Conservation (phyloP, 148 eudicot species). For the Dysphania ambrosioides region DNA sequence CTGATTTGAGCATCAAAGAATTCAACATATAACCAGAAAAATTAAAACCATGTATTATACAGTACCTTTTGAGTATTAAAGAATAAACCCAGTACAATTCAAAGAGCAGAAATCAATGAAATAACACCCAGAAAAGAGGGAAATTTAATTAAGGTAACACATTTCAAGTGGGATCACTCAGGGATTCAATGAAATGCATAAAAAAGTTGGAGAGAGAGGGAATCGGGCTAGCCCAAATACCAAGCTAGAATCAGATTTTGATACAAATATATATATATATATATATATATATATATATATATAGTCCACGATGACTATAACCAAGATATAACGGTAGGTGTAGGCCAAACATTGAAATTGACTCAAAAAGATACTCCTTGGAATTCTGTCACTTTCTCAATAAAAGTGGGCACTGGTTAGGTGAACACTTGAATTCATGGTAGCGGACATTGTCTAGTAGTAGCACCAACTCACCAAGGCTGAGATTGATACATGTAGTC, state of each 20-base stretch:
- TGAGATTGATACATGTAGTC: no score
- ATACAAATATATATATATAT: no score
- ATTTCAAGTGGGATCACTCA: neutral
- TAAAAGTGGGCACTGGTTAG: no score
- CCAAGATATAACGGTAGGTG: neutral
- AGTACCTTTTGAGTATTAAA: slow-evolving; percentile 23
- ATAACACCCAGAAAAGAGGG: neutral
- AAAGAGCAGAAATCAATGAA: neutral
- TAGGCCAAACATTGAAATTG: slow-evolving; percentile 18
- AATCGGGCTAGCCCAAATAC: neutral
- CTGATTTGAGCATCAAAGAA: no score
- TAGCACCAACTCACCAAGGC: no score
- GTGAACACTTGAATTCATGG: no score
- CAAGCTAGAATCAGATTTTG: slow-evolving; percentile 7
- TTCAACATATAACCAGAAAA: neutral
- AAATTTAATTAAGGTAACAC: slow-evolving; percentile 2
- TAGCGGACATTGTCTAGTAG: no score
- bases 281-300: no score
- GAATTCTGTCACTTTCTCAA: neutral
- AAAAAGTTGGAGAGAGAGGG: neutral
- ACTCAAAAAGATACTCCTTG: slow-evolving; percentile 18
- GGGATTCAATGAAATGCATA: neutral
- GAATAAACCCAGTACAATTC: neutral
- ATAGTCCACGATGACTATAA: neutral
- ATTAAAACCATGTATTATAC: neutral